A percentile compares a stretch with the other conserved stretches of the same genome.
Evolutionary conservation across 305 asterid species (phyloP).

Genomic region (Fraxinus angustifolia): DNA sequence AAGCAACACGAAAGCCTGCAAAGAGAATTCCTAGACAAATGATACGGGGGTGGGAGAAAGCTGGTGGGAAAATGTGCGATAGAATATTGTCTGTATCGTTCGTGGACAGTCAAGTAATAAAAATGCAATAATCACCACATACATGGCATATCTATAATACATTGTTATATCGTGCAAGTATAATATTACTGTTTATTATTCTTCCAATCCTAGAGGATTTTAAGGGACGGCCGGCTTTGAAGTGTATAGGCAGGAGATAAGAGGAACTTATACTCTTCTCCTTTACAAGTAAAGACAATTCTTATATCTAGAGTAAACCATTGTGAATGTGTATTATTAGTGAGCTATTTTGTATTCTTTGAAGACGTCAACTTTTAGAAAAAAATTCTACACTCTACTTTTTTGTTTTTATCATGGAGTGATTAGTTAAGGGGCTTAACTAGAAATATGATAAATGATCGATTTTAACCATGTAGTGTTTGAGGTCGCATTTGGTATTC

Average conservation of each 20-base stretch:
- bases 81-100: conserved; percentile 28
- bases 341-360: neutral
- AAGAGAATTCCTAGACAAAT: conserved; percentile 28
- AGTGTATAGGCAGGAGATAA: neutral
- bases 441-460: too few species aligned
- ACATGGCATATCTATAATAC: conserved; percentile 10
- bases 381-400: neutral
- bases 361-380: neutral
- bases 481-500: neutral
- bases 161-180: neutral
- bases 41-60: conserved; percentile 30
- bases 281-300: neutral
- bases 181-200: neutral
- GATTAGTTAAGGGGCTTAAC: neutral
- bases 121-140: conserved; percentile 23
- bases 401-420: too few species aligned
- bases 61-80: conserved; percentile 35
- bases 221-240: neutral
- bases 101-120: conserved; percentile 27
- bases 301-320: neutral
- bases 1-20: conserved; percentile 36
- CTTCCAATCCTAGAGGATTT: neutral
- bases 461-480: neutral
- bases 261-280: neutral
- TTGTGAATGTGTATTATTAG: neutral